Evolutionary conservation across 345 rosid genomes (phyloP), one percentile per base, ranked within the genome.

Genomic region (Aquilaria yunnanensis): DNA sequence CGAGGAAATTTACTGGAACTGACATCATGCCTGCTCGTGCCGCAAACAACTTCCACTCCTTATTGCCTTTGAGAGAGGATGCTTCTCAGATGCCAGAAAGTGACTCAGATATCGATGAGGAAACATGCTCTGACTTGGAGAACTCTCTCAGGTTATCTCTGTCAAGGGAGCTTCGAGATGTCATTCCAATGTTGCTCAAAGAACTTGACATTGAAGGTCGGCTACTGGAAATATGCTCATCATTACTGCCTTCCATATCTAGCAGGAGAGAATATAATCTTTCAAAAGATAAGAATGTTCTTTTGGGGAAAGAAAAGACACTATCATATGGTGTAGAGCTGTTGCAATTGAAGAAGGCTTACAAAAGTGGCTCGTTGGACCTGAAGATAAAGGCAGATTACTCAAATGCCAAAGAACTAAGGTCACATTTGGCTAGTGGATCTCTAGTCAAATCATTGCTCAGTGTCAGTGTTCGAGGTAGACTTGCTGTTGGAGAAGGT

Each of bases 401-500:
- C 83, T 72, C 97, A 52, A 90, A 88, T 80, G 77, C 92, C 29
- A 90, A 87, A 85, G 99, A 94, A 63, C 97, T 88, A 72, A 88
- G 85, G 74, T 82, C 91, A 65, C 95, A 81, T 74, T 64, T 94
- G 68, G 83, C 89, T 54, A 81, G 83, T 80, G 97, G 99, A 65
- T 90, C 93, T 66, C 89, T 94, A 51, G 88, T 80, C 70, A 94
- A 94, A 78, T 94, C 99, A 48, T 81, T 94, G 85, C 91, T 94
- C 56, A 90, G 96, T 75, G 95, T 90, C 57, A 86, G 84, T 75
- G 75, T 70, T 76, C 89, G 99, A 62, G 99, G 97, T 66, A 90
- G 91, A 75, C 96, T 94, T 69, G 99, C 96, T 72, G 99, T 94
- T 76, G 99, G 99, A 72, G 99, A 94, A 82, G 99, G 99, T 71